Base-by-base conservation (phyloP, 2,329 filamentous ascomycete species). In the Alternaria postmessia region DNA sequence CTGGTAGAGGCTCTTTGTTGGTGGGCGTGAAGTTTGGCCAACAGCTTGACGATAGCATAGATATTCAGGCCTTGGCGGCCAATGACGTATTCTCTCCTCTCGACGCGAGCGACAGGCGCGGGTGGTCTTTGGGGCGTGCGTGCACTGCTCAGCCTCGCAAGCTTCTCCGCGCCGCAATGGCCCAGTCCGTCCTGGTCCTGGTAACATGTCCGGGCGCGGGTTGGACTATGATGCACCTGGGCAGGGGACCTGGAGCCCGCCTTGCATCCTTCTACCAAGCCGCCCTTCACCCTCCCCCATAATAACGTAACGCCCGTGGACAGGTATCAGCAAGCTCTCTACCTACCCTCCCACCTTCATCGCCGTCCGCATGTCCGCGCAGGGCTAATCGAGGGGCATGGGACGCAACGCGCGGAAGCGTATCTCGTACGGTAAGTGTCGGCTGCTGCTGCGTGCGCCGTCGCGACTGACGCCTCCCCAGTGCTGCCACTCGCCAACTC, bases 401-500 rank as follows among this genome's bases (percentile, higher is more conserved):
- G 82, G 81, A 73, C 79, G 82, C 71, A 84, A 83, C 75, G 81
- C 82, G 73, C 79, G 81, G 67, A 83, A 84, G 79, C 81, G 82
- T 68, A 84, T 85, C 68, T 84, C 82, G 70, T 85, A 85, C 76
- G 83, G 82, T 84, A 68, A 42, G 79, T 75, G 46, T 46, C 53
- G 54, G 39, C 32, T 28, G n/a, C 22, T 36, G 28, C 28, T 41
- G 39, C 38, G 44, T 44, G 41, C 32, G 32, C 48, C 54, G 20
- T 48, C 43, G 56, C 53, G 47, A 57, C 51, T 52, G 69, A 66
- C 39, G 43, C 26, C 53, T 61, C 32, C 46, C 30, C 73, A 90
- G 89, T 92, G 79, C 85, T 92, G 68, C 89, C 90, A 73, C 87
- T 91, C 71, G 88, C 89, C 63, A 89, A 91, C 79, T 88, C 88